Evolutionary conservation across 2,329 filamentous ascomycete species (phyloP), one percentile per base, ranked within the genome.

Genomic region (Fusarium concolor): DNA sequence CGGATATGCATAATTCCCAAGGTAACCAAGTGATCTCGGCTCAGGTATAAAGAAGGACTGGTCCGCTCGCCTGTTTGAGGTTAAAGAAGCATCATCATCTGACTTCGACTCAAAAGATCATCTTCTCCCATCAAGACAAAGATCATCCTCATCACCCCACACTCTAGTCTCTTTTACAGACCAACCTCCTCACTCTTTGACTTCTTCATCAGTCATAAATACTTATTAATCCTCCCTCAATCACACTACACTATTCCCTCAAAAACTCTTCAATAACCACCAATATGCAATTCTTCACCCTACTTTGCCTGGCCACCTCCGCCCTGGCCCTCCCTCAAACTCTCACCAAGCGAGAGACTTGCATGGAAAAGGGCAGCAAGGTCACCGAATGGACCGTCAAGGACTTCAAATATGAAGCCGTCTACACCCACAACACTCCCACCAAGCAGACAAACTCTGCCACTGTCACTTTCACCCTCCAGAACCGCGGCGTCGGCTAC

Each of bases 381-480:
- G 61, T 76, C 56, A 59, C 46, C 8, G 44, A 61, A 31, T 86
- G 84, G 83, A 75, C 72, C 2, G 67, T 85, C 46, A 68, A 78
- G 50, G 73, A 77, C 74, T 84, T 87, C 58, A 78, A 80, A 71
- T 86, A 79, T 76, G 79, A 83, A 71, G 80, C 80, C n/a, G 78
- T 77, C 17, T 83, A 82, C 74, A 75, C 78, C 65, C 85, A 84
- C 76, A 79, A 76, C 31, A 85, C 81, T 5, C 83, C 84, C 1
- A 76, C 82, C 10, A 84, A 86, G 75, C 81, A 85, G 68, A 83
- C 81, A 68, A 79, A 79, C 11, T 79, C 76, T 73, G 84, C 83
- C 45, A 78, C 77, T 57, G 80, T 83, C 55, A 77, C 75, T 70
- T 87, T 87, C 76, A 82, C 81, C 65, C 76, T 86, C 10, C 73